phyloP scores from a whole-genome alignment of 116 monocot species.

The Posidonia oceanica region DNA sequence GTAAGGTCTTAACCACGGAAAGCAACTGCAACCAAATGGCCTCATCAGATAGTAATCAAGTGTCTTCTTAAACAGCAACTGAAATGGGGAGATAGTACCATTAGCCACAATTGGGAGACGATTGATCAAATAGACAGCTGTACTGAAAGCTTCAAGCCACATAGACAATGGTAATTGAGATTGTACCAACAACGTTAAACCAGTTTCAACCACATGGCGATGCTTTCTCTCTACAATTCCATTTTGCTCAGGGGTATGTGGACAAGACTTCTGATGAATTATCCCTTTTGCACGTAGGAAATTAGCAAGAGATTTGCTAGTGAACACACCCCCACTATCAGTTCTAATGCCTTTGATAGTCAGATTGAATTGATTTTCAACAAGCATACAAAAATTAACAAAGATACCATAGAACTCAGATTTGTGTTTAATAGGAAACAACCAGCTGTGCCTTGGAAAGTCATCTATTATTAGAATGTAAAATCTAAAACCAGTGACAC shows the following conservation, averaged over 20 bases:
- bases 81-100: not conserved
- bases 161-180: too few relatives aligned
- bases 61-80: not conserved
- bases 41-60: too few relatives aligned
- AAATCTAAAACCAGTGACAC: too few relatives aligned
- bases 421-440: too few relatives aligned
- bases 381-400: too few relatives aligned
- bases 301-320: not conserved
- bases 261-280: not conserved
- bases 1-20: too few relatives aligned
- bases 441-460: not conserved
- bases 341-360: not conserved
- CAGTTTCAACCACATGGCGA: too few relatives aligned
- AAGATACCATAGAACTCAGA: too few relatives aligned
- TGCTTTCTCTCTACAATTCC: not conserved
- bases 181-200: not conserved
- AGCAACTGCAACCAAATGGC: too few relatives aligned
- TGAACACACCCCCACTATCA: too few relatives aligned
- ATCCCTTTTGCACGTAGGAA: not conserved
- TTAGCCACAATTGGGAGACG: not conserved
- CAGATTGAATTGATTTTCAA: not conserved
- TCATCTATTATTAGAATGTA: not conserved
- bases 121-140: too few relatives aligned
- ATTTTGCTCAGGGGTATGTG: not conserved
- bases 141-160: too few relatives aligned